These are phyloP conservation scores for Saksenaea oblongispora DNA, from an alignment of 371 early-diverging fungal species.

Conservation along the genomic window DNA sequence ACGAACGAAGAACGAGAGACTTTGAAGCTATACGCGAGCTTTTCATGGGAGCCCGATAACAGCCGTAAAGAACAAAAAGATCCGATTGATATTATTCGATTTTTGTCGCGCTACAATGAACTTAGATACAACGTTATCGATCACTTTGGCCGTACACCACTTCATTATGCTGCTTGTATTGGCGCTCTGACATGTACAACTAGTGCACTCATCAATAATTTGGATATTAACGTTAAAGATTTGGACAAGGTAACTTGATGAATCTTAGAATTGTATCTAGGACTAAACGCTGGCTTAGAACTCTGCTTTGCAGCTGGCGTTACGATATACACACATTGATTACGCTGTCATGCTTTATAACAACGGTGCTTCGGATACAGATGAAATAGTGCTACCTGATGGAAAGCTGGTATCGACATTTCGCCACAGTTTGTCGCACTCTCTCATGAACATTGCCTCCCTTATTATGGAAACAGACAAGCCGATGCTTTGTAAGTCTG, in stretches of 20 bases:
- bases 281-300: constrained; percentile 21
- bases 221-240: constrained; percentile 43
- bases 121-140: constrained; percentile 32
- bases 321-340: constrained; percentile 51
- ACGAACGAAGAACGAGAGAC: constrained; percentile 5
- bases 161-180: constrained; percentile 62
- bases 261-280: not conserved
- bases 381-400: constrained; percentile 22
- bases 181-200: constrained; percentile 61
- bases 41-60: constrained; percentile 14
- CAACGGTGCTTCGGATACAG: constrained; percentile 35
- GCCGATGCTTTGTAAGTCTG: constrained; percentile 29
- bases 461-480: constrained; percentile 46
- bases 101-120: constrained; percentile 20
- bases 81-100: constrained; percentile 59
- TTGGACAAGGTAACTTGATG: constrained; percentile 51
- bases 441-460: constrained; percentile 58
- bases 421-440: constrained; percentile 36
- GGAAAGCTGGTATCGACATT: constrained; percentile 36
- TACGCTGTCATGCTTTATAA: constrained; percentile 56
- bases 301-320: constrained; percentile 49
- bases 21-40: constrained; percentile 9
- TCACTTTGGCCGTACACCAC: constrained; percentile 49
- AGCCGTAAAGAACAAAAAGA: constrained; percentile 31
- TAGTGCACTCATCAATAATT: constrained; percentile 34